Evolutionary conservation across 1,284 basidiomycete genomes (phyloP).

Genomic region (Apiotrichum veenhuisii): DNA sequence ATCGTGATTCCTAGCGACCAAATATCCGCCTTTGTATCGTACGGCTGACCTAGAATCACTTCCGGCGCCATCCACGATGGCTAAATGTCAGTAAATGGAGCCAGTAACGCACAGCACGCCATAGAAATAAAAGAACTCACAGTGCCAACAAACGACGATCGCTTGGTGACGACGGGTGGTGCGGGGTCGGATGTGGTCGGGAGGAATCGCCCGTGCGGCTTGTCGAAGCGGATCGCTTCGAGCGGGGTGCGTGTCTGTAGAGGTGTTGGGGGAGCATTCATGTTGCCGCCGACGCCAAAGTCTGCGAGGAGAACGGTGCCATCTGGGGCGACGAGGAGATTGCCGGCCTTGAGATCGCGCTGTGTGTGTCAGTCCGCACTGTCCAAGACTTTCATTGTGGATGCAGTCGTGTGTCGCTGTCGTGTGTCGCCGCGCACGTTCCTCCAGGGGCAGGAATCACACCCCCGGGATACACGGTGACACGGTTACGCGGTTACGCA

Average conservation of each 20-base stretch:
- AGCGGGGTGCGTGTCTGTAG: constrained; percentile 14
- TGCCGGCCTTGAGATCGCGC: constrained; percentile 63
- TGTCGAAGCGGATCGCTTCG: constrained; percentile 30
- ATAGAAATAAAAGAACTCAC: no score
- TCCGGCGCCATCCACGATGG: constrained; percentile 99
- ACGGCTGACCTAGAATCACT: constrained; percentile 76
- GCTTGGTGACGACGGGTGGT: constrained; percentile 54
- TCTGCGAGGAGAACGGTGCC: constrained; percentile 85
- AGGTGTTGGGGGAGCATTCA: constrained; percentile 27
- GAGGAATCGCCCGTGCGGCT: constrained; percentile 8
- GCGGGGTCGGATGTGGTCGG: constrained; percentile 7
- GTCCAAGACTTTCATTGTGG: no score
- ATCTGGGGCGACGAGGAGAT: constrained; percentile 75
- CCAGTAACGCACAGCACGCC: no score
- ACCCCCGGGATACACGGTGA: no score
- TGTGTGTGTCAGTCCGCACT: constrained; percentile 16
- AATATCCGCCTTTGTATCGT: constrained; percentile 93
- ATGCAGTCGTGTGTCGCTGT: no score
- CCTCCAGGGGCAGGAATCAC: no score
- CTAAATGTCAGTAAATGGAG: constrained; percentile 23
- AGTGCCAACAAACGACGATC: constrained; percentile 90
- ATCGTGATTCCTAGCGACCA: constrained; percentile 89
- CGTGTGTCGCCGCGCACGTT: no score
- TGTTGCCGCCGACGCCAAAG: constrained; percentile 68
- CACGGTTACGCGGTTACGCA: no score